phyloP scores from a whole-genome alignment of 192 early-diverging fungal species.

The Backusella macrospora region DNA sequence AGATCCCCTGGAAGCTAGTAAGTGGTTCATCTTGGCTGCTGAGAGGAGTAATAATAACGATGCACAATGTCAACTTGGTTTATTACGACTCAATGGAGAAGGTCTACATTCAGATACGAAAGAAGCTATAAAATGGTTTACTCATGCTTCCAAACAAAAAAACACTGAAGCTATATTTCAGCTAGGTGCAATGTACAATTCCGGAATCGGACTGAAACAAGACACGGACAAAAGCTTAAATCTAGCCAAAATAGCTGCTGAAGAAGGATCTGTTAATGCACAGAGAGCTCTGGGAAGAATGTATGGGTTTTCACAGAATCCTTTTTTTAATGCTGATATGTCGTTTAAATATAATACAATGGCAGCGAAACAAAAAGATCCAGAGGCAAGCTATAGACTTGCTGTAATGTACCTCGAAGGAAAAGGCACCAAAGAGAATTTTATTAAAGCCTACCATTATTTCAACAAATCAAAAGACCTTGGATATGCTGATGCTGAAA shows the following conservation, averaged over 20 bases:
- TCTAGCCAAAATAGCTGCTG: background rate
- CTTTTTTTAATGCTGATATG: background rate
- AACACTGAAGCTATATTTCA: background rate
- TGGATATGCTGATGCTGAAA: background rate
- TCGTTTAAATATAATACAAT: slow-evolving; percentile 27
- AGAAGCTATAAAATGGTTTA: background rate
- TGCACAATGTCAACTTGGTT: background rate
- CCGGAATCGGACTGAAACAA: background rate
- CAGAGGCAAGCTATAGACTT: background rate
- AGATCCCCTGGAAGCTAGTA: background rate
- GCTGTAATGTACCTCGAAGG: background rate
- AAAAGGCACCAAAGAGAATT: slow-evolving; percentile 26
- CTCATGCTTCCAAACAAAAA: background rate
- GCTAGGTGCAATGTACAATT: background rate
- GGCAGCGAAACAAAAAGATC: background rate
- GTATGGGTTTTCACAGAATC: too few species aligned
- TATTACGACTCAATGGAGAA: background rate
- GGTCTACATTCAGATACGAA: background rate
- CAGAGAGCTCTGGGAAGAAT: background rate
- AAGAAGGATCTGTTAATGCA: background rate
- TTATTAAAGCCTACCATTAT: background rate
- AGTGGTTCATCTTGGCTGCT: background rate
- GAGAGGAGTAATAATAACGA: background rate
- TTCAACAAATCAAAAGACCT: background rate
- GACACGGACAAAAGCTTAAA: background rate